Base-by-base conservation (phyloP, 495 filamentous ascomycete species). In the Chaetomium tenue region DNA sequence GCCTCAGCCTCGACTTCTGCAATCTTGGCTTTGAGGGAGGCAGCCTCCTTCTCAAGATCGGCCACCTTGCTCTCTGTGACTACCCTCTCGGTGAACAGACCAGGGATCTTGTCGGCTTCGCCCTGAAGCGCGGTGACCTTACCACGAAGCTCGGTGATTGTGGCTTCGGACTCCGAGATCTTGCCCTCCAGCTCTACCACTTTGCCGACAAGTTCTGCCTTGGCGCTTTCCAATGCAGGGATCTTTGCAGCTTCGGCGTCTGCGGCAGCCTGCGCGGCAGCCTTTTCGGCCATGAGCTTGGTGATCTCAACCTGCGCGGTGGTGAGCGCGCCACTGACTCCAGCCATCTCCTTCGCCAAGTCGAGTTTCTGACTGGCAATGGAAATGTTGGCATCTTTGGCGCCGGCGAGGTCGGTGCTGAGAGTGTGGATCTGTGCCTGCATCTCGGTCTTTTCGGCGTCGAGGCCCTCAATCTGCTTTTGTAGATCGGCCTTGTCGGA, bases 401-500 rank as follows among this genome's bases (percentile, higher is more conserved):
- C 56, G 26, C 71, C 74, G 8, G 63, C 71, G 18, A 74, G 72
- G 20, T 73, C 74, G 23, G 69, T 73, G 30, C 57, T 67, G 61
- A 76, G 71, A 18, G 64, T 68, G 58, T 66, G 63, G n/a, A 76
- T 59, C 28, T 67, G 65, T 5, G 63, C 58, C 23, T 70, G 60
- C 56, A 65, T 63, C 48, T 68, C 63, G 11, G 62, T 51, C 40
- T 63, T 66, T 22, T 66, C 65, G 46, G 66, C 57, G 28, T 58
- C 37, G 22, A 76, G 63, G 12, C 66, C 68, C 1, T 67, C 63
- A 18, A 81, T 63, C 37, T 78, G 72, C 33, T 71, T 62, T 25
- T 71, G 62, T 40, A 81, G 69, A 40, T 67, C 70, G 20, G 67
- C 66, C 64, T 73, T 79, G 54, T 79, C 72, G 25, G 75, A 70